Conservation (phyloP, 2,329 filamentous ascomycete genomes). For the Lomentospora prolificans region DNA sequence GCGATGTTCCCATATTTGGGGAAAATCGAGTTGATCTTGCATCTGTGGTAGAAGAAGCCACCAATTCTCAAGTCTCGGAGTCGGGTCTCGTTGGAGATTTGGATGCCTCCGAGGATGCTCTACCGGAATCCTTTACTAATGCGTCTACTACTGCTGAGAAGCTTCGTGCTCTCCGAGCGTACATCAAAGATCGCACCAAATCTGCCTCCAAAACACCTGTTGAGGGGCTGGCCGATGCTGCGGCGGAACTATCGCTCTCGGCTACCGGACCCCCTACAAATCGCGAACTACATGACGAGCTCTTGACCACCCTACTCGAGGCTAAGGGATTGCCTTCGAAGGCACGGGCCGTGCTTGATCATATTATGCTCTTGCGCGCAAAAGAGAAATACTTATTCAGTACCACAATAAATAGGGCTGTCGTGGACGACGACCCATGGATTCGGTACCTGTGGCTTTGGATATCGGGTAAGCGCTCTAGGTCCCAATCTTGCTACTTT, state of each 20-base stretch:
- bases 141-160: conserved; percentile 37
- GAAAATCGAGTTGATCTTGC: conserved; percentile 33
- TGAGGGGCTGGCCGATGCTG: conserved; percentile 19
- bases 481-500: conserved; percentile 12
- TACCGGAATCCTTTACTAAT: conserved; percentile 32
- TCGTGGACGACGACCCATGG: conserved; percentile 65
- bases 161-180: conserved; percentile 34
- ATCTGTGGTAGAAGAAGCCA: conserved; percentile 29
- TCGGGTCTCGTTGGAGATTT: conserved; percentile 26
- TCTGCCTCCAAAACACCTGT: neutral
- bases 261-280: conserved; percentile 19
- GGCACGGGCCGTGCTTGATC: conserved; percentile 43
- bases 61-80: conserved; percentile 24
- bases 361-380: conserved; percentile 49
- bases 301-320: conserved; percentile 35
- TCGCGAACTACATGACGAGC: conserved; percentile 46
- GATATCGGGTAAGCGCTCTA: conserved; percentile 45
- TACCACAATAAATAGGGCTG: conserved; percentile 51
- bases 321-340: conserved; percentile 37
- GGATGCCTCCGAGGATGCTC: conserved; percentile 21
- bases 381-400: conserved; percentile 56
- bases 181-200: conserved; percentile 16
- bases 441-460: conserved; percentile 73
- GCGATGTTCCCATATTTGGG: conserved; percentile 48
- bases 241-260: conserved; percentile 27